These are phyloP conservation scores for Asclepias syriaca DNA, from an alignment of 257 asterid species.

Conservation along the genomic window DNA sequence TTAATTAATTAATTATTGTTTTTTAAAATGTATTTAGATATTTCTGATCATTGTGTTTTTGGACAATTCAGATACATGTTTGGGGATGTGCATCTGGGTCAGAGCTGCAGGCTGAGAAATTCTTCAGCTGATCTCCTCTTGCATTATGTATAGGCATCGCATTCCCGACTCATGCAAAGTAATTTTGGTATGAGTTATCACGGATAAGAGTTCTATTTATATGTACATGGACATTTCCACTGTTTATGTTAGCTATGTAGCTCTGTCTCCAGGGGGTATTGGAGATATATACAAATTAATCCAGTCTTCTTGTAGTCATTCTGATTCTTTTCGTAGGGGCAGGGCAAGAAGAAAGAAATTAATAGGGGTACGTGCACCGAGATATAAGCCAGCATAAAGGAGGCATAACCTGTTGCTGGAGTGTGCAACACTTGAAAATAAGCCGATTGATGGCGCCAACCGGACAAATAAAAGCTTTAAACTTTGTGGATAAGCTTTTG, in stretches of 20 bases:
- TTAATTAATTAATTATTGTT: too few relatives aligned
- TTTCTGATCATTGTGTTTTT: not conserved
- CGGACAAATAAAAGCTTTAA: not conserved
- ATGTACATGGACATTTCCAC: not conserved
- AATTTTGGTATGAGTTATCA: not conserved
- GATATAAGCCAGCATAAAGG: not conserved
- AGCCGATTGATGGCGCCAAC: not conserved
- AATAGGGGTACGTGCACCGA: not conserved
- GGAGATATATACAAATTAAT: constrained; percentile 3
- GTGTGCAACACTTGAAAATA: not conserved
- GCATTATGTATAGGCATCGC: constrained; percentile 49
- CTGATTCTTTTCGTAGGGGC: not conserved
- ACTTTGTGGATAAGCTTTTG: not conserved
- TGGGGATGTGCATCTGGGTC: constrained; percentile 97
- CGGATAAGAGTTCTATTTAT: not conserved
- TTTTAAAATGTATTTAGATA: not conserved
- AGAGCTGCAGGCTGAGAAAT: constrained; percentile 88
- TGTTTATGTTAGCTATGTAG: not conserved
- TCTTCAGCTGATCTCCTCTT: constrained; percentile 68
- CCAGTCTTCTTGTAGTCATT: not conserved
- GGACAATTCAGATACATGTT: constrained; percentile 58
- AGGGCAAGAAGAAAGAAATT: not conserved
- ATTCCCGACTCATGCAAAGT: not conserved
- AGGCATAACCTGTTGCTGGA: not conserved
- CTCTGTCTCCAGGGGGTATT: not conserved